phyloP scores from a whole-genome alignment of 805 yeast genomes.

The Saccharomycopsis capsularis region DNA sequence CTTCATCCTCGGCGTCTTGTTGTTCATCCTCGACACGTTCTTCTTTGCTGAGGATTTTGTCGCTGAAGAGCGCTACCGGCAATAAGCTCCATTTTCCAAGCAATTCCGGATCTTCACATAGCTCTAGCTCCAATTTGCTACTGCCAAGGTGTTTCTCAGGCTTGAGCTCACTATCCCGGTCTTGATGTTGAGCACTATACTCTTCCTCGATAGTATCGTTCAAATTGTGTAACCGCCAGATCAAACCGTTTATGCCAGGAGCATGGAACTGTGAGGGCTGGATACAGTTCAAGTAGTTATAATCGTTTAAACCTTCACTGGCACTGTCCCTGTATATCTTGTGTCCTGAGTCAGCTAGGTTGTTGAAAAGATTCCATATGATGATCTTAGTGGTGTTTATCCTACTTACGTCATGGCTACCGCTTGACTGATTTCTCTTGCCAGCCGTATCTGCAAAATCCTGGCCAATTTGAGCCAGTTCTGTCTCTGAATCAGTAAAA shows the following conservation, averaged over 20 bases:
- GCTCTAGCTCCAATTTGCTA: neutral
- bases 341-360: neutral
- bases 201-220: neutral
- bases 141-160: neutral
- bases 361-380: neutral
- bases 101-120: neutral
- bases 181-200: no score
- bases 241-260: neutral
- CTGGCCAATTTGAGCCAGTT: no score
- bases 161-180: no score
- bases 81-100: neutral
- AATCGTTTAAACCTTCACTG: neutral
- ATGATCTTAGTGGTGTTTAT: neutral
- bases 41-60: neutral
- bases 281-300: neutral
- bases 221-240: neutral
- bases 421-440: no score
- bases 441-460: no score
- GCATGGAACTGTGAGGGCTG: neutral
- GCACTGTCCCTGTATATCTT: neutral
- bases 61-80: neutral
- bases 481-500: neutral
- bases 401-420: neutral
- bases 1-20: neutral
- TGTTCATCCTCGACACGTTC: neutral